phyloP scores from a whole-genome alignment of 192 early-diverging fungal species.

The Borealophlyctis nickersoniae region DNA sequence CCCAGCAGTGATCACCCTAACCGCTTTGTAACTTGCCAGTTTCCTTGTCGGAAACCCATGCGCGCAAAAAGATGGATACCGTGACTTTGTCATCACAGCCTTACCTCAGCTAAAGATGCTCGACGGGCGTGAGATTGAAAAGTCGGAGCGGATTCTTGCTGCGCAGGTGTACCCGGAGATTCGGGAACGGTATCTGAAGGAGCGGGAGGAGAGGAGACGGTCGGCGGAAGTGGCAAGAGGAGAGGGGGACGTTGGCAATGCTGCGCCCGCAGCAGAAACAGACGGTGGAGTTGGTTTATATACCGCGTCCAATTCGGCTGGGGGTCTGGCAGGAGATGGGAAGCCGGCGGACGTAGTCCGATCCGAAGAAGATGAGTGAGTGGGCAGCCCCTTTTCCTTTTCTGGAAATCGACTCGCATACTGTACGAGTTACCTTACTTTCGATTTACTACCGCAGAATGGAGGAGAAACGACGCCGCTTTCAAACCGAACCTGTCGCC shows the following conservation, averaged over 20 bases:
- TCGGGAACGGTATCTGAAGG: slow-evolving; percentile 25
- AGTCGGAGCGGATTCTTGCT: slow-evolving; percentile 52
- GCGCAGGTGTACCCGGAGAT: slow-evolving; percentile 40
- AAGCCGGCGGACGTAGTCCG: too few species aligned
- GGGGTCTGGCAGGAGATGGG: too few species aligned
- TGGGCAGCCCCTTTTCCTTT: too few species aligned
- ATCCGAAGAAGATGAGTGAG: too few species aligned
- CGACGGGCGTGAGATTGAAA: slow-evolving; percentile 53
- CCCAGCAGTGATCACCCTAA: slow-evolving; percentile 1
- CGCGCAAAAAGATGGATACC: slow-evolving; percentile 46
- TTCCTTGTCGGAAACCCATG: slow-evolving; percentile 57
- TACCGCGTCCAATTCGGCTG: too few species aligned
- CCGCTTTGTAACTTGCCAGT: slow-evolving; percentile 18
- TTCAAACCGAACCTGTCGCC: slow-evolving; percentile 41
- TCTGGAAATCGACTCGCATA: too few species aligned
- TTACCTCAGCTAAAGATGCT: slow-evolving; percentile 56
- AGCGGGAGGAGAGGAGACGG: slow-evolving; percentile 27
- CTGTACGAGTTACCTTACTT: too few species aligned
- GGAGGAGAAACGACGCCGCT: slow-evolving; percentile 34
- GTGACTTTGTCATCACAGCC: slow-evolving; percentile 47
- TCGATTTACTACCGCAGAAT: too few species aligned
- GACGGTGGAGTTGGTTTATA: too few species aligned
- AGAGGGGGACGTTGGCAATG: too few species aligned
- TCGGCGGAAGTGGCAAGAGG: too few species aligned
- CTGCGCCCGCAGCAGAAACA: too few species aligned